These are phyloP conservation scores for Melastoma malabathricum DNA, from an alignment of 345 rosid species.

Conservation along the genomic window DNA sequence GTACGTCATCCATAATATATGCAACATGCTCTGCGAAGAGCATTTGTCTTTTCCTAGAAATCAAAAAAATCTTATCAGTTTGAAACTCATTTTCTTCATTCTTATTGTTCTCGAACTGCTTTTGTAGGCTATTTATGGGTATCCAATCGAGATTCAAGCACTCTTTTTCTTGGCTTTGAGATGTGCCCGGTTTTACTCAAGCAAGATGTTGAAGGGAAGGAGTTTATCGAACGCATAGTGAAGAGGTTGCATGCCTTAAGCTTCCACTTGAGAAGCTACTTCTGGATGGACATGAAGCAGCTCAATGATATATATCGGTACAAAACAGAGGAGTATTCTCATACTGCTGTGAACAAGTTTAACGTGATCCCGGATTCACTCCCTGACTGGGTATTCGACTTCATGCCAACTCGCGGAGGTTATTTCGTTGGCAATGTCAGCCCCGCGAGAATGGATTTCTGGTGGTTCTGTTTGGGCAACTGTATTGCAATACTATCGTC, in stretches of 20 bases:
- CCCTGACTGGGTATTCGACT: conserved; percentile 90
- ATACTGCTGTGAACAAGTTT: conserved; percentile 91
- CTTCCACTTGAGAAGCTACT: conserved; percentile 85
- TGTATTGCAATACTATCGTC: conserved; percentile 85
- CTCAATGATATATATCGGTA: conserved; percentile 86
- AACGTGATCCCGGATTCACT: conserved; percentile 95
- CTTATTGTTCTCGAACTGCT: not conserved
- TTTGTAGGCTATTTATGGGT: conserved; percentile 88
- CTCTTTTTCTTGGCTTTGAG: conserved; percentile 90
- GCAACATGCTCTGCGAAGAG: no score
- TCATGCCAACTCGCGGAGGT: conserved; percentile 78
- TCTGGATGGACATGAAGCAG: conserved; percentile 88
- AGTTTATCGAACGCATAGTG: conserved; percentile 67
- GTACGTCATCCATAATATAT: no score
- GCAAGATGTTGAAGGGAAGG: conserved; percentile 85
- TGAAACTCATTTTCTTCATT: not conserved
- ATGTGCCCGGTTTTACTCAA: conserved; percentile 73
- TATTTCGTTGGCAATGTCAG: conserved; percentile 88
- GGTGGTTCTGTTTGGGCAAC: conserved; percentile 93
- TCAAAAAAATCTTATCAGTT: not conserved
- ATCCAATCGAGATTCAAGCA: conserved; percentile 91
- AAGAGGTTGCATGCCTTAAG: conserved; percentile 90
- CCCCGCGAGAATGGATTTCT: conserved; percentile 92
- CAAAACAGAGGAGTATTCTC: conserved; percentile 95
- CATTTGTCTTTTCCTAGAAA: not conserved